A percentile compares a stretch with the other conserved stretches of the same genome.
phyloP scores from a whole-genome alignment of 139 green algal genomes.

The Eudorina sp. region DNA sequence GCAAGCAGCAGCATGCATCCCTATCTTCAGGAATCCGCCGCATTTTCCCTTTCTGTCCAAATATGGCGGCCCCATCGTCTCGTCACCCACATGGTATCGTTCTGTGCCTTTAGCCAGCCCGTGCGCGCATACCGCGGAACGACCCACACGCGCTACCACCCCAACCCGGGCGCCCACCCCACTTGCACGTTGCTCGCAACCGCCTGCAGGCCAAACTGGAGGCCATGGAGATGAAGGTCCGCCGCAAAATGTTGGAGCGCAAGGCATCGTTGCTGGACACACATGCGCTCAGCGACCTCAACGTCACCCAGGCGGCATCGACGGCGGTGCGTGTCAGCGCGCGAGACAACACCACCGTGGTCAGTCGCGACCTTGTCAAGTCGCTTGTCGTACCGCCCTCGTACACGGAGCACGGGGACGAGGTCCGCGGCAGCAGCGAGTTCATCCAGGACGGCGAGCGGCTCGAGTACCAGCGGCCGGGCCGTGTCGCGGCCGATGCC shows the following conservation, averaged over 20 bases:
- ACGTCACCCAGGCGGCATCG: neutral
- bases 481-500: too few species aligned
- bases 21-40: too few species aligned
- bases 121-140: too few species aligned
- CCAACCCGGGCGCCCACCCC: too few species aligned
- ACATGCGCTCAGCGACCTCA: slow-evolving; percentile 5
- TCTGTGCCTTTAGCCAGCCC: too few species aligned
- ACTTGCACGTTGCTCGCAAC: too few species aligned
- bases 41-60: too few species aligned
- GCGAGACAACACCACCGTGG: neutral
- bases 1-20: too few species aligned
- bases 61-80: too few species aligned
- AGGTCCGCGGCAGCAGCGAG: slow-evolving; percentile 10
- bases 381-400: slow-evolving; percentile 33
- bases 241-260: slow-evolving; percentile 28
- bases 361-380: slow-evolving; percentile 20
- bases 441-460: slow-evolving; percentile 7
- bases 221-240: slow-evolving; percentile 39
- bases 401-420: neutral
- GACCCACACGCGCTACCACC: too few species aligned
- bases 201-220: slow-evolving; percentile 44
- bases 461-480: neutral
- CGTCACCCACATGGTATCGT: too few species aligned
- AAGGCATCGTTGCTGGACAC: neutral
- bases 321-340: neutral